Evolutionary conservation across 2,329 filamentous ascomycete species (phyloP).

Genomic region (Alternaria sp.): DNA sequence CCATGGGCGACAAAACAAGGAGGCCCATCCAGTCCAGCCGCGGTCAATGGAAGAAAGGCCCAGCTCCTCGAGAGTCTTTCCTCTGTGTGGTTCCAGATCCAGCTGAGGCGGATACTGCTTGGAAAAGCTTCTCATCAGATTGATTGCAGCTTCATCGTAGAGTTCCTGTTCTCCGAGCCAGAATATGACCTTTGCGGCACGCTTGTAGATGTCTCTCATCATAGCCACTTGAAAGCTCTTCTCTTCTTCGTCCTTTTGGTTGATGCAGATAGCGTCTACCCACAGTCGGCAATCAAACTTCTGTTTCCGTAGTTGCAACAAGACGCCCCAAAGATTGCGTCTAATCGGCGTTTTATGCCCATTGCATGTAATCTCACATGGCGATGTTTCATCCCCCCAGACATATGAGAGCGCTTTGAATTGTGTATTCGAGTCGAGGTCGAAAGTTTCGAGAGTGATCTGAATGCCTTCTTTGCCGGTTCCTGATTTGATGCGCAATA

Average conservation of each 20-base stretch:
- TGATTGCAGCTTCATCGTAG: slow-evolving; percentile 12
- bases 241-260: slow-evolving; percentile 10
- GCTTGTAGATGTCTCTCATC: slow-evolving; percentile 22
- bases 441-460: neutral
- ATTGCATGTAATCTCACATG: neutral
- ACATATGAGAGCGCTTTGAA: neutral
- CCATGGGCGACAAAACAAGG: slow-evolving; percentile 15
- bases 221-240: slow-evolving; percentile 16
- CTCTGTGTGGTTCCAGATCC: neutral
- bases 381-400: neutral
- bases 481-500: neutral
- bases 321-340: neutral
- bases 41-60: neutral
- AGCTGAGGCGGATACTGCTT: neutral
- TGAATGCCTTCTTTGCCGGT: neutral
- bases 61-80: neutral
- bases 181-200: slow-evolving; percentile 15
- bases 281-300: slow-evolving; percentile 4
- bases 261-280: neutral
- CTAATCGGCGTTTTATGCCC: neutral
- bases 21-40: slow-evolving; percentile 18
- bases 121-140: slow-evolving; percentile 8
- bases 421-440: neutral
- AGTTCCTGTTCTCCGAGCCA: slow-evolving; percentile 18
- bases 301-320: neutral